These are phyloP conservation scores for Trametes pubescens DNA, from an alignment of 1,284 basidiomycete genomes.

Conservation along the genomic window DNA sequence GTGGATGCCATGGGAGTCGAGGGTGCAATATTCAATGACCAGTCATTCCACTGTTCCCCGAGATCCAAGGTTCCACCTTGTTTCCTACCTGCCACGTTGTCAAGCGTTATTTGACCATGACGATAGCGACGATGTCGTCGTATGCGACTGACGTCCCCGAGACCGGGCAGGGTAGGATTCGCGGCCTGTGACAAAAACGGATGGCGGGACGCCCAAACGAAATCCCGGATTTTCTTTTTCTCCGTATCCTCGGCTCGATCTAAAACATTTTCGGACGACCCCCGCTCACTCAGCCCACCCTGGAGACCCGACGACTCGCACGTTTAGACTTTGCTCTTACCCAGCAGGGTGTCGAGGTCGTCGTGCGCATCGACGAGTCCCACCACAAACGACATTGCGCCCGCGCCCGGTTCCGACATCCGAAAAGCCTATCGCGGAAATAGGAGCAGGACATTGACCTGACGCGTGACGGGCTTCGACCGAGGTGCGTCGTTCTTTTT, in stretches of 20 bases:
- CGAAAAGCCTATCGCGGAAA: slow-evolving; percentile 7
- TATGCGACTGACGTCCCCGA: background rate
- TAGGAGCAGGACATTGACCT: background rate
- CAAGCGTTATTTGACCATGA: background rate
- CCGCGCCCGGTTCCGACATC: slow-evolving; percentile 4
- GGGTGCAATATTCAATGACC: too few relatives aligned
- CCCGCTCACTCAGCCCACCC: background rate
- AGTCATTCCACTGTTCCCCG: too few relatives aligned
- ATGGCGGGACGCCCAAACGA: slow-evolving; percentile 6
- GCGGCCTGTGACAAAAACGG: slow-evolving; percentile 14
- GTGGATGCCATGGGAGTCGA: too few relatives aligned
- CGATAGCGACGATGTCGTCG: too few relatives aligned
- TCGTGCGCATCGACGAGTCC: slow-evolving; percentile 4
- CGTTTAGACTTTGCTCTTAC: background rate
- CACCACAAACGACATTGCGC: background rate
- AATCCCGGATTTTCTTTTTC: slow-evolving; percentile 18
- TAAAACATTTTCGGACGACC: background rate
- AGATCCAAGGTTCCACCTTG: too few relatives aligned
- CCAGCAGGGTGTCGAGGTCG: slow-evolving; percentile 3
- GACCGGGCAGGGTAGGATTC: background rate
- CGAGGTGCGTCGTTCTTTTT: slow-evolving; percentile 7
- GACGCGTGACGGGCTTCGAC: slow-evolving; percentile 5
- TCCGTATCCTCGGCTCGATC: slow-evolving; percentile 5
- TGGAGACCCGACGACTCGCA: slow-evolving; percentile 3
- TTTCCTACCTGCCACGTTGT: background rate